Percentiles rank a stretch among this genome's conserved stretches.
Evolutionary conservation across 805 yeast species (phyloP).

Genomic region (Starmerella bombi): DNA sequence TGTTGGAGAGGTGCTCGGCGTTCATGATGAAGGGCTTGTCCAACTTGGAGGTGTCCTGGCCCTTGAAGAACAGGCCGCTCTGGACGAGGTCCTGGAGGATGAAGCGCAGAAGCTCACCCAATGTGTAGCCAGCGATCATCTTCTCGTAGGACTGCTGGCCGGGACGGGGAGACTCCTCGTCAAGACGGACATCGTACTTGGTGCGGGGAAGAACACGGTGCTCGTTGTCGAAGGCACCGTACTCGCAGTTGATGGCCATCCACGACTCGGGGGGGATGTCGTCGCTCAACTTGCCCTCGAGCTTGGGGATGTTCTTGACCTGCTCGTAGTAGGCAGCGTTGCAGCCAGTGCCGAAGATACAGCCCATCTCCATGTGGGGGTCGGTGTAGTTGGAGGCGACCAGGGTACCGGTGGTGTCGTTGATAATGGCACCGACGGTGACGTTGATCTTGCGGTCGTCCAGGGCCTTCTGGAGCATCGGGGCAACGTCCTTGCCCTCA

Average conservation of each 20-base stretch:
- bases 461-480: conserved; percentile 71
- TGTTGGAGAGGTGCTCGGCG: conserved; percentile 72
- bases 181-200: conserved; percentile 69
- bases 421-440: conserved; percentile 79
- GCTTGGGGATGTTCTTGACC: conserved; percentile 61
- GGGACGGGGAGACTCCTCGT: conserved; percentile 83
- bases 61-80: conserved; percentile 52
- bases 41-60: conserved; percentile 55
- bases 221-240: conserved; percentile 94
- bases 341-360: conserved; percentile 94
- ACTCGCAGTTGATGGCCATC: conserved; percentile 97
- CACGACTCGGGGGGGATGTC: conserved; percentile 53
- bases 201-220: conserved; percentile 76
- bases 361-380: conserved; percentile 80
- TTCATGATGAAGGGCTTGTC: conserved; percentile 61
- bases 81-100: conserved; percentile 58
- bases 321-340: conserved; percentile 91
- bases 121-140: conserved; percentile 93
- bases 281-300: conserved; percentile 51
- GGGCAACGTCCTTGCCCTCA: conserved; percentile 89
- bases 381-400: conserved; percentile 92
- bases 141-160: conserved; percentile 93
- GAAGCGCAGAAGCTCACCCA: conserved; percentile 83
- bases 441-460: conserved; percentile 56
- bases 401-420: conserved; percentile 94